Evolutionary conservation across 1,284 basidiomycete genomes (phyloP).

Genomic region (Dichomitus squalens): DNA sequence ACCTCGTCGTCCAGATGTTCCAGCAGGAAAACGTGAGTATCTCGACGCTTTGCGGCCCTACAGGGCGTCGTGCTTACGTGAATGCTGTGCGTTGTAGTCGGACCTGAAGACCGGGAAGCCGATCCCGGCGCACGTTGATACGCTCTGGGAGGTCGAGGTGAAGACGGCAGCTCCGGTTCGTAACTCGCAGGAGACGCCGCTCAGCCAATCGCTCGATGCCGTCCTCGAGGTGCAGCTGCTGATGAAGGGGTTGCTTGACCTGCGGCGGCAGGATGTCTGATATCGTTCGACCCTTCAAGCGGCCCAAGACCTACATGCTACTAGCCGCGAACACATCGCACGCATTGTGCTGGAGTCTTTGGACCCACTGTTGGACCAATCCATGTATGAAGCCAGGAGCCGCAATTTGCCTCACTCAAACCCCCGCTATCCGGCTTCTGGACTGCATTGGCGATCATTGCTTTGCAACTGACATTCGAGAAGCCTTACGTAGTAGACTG

Average conservation of each 20-base stretch:
- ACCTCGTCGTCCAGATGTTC: constrained; percentile 75
- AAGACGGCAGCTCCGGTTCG: constrained; percentile 76
- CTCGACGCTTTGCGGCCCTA: neutral
- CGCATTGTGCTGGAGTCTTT: too few relatives aligned
- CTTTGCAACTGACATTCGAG: too few relatives aligned
- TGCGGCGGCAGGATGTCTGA: constrained; percentile 64
- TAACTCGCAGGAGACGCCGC: constrained; percentile 68
- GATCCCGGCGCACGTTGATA: constrained; percentile 70
- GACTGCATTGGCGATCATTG: too few relatives aligned
- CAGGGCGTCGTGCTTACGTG: neutral
- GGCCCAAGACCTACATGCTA: too few relatives aligned
- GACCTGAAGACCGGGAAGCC: constrained; percentile 72
- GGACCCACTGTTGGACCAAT: too few relatives aligned
- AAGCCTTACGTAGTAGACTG: too few relatives aligned
- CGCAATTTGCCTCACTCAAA: too few relatives aligned
- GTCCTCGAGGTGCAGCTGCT: constrained; percentile 76
- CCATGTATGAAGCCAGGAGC: too few relatives aligned
- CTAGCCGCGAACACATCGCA: too few relatives aligned
- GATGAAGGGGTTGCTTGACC: constrained; percentile 78
- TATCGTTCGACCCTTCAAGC: neutral
- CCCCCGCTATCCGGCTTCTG: too few relatives aligned
- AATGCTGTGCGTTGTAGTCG: constrained; percentile 42
- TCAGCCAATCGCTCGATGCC: constrained; percentile 64
- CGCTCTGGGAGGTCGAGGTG: constrained; percentile 82
- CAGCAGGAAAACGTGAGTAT: constrained; percentile 72